A percentile compares a stretch with the other conserved stretches of the same genome.
Evolutionary conservation across 1,139 yeast species (phyloP).

Genomic region (Sugiyamaella xylanicola): DNA sequence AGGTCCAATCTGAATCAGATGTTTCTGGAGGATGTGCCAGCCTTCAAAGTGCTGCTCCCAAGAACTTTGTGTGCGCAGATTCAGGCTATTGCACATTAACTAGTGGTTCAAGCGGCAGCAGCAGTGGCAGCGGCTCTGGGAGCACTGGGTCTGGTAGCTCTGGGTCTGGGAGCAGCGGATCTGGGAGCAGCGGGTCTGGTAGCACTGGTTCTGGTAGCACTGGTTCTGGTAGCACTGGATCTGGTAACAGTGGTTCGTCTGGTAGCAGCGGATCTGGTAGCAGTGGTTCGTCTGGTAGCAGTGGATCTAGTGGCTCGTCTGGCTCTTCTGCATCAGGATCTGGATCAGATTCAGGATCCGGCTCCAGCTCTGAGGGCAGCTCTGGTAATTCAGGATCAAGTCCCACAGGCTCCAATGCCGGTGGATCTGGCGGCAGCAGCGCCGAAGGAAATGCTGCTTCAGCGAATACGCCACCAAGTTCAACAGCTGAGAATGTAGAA

Average conservation of each 20-base stretch:
- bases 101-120: no score
- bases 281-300: neutral
- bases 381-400: neutral
- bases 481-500: neutral
- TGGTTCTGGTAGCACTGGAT: no score
- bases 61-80: neutral
- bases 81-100: neutral
- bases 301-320: no score
- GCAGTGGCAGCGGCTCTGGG: no score
- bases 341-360: neutral
- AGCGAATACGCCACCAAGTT: neutral
- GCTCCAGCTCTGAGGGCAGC: no score
- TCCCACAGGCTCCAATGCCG: neutral
- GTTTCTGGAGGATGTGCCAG: neutral
- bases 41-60: neutral
- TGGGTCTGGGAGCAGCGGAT: no score
- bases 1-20: neutral
- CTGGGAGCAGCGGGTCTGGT: no score
- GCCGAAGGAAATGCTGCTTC: no score
- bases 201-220: no score
- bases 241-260: no score
- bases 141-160: no score
- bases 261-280: neutral
- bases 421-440: neutral
- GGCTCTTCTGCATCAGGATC: neutral